These are phyloP conservation scores for Oropetium thomaeum DNA, from an alignment of 176 grass and related monocot genomes.

Conservation along the genomic window DNA sequence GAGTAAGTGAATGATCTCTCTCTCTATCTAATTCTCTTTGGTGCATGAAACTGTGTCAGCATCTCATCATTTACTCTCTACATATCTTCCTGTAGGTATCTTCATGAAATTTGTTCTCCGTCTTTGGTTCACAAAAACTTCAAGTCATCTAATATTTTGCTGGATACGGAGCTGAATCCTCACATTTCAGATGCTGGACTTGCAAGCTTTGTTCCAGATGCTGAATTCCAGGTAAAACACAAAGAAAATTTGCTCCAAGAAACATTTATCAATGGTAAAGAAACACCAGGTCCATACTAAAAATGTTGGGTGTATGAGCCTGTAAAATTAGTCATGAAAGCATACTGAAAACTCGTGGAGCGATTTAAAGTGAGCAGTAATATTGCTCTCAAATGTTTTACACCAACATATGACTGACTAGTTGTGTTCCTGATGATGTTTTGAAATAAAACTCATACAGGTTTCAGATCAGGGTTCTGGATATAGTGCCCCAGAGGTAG, in stretches of 20 bases:
- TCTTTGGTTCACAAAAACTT: constrained; percentile 88
- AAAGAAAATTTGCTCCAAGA: background rate
- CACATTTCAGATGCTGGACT: constrained; percentile 82
- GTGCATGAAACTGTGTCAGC: background rate
- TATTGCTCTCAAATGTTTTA: background rate
- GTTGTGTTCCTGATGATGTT: constrained; percentile 17
- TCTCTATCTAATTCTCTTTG: constrained; percentile 4
- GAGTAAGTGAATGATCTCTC: constrained; percentile 52
- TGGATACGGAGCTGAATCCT: constrained; percentile 69
- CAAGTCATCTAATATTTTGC: constrained; percentile 86
- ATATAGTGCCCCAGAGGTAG: constrained; percentile 68
- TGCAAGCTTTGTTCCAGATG: constrained; percentile 56
- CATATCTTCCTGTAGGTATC: constrained; percentile 45
- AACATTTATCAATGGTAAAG: constrained; percentile 11
- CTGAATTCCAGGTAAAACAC: constrained; percentile 72
- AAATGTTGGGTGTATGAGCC: constrained; percentile 1
- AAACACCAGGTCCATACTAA: constrained; percentile 3
- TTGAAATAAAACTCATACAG: constrained; percentile 39
- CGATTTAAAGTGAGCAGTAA: background rate
- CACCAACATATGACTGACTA: background rate
- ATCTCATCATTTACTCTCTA: constrained; percentile 18
- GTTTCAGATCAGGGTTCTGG: constrained; percentile 67
- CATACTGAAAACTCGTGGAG: background rate
- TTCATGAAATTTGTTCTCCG: constrained; percentile 89
- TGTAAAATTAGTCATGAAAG: background rate